Evolutionary conservation across 352 stramenopile species (phyloP), one percentile per base, ranked within the genome.

Genomic region (Aphanomyces astaci): DNA sequence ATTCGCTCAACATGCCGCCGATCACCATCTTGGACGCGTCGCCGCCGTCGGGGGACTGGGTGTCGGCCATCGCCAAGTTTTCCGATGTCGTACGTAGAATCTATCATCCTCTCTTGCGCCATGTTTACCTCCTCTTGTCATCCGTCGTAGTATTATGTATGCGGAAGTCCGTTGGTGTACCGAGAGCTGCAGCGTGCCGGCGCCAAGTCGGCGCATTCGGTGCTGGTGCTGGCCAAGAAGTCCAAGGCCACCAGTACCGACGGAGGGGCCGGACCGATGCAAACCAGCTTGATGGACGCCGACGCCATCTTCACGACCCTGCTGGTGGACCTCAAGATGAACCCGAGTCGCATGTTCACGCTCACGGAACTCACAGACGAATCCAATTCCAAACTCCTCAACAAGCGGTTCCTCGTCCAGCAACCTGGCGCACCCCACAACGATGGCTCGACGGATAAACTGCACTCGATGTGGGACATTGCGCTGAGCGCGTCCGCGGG

Each of bases 331-430:
- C 73, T 94, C 33, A 92, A 94, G 68, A 92, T 94, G 84, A 80
- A 94, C 66, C 89, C 91, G 24, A 76, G 80, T 9, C 83, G 80
- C 64, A 87, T 92, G 43, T 94, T 94, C 52, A 92, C 86, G 4
- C 84, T 94, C 71, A 94, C 86, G 0, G 86, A 94, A 55, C 80
- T 94, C 25, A 74, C 82, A 0, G 82, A 94, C 54, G 82, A 91
- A 66, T 81, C 80, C 30, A 94, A 94, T 60, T 94, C 86, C n/a
- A 94, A 92, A 71, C 92, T 91, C 52, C 78, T 94, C 52, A 85
- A 85, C 3, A 92, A 84, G 63, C 84, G 79, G 22, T 90, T 90
- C 65, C 78, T 92, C 13, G 28, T 10, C 25, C 25, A 67, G 60
- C 66, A 0, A 65, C 62, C 72, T 17, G 30, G 48, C 10, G 63